Evolutionary conservation across 2,329 filamentous ascomycete genomes (phyloP), one percentile per base, ranked within the genome.

Genomic region (Sclerotinia minor): DNA sequence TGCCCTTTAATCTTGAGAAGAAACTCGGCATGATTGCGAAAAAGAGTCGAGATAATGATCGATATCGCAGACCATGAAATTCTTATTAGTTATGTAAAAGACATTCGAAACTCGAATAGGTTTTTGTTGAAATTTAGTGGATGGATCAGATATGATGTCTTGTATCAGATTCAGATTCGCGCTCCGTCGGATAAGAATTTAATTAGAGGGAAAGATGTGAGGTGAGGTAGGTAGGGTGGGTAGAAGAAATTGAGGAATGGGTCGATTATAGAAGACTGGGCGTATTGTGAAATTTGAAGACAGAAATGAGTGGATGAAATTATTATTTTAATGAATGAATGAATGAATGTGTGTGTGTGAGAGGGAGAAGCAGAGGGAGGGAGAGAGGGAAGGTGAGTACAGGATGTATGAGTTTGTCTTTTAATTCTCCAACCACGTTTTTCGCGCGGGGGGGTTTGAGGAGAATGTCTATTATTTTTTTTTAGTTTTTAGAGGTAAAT

Each of bases 1-100:
- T 93, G 81, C 86, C 85, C 83, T 92, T 92, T 79, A 76, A 71
- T 68, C 75, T 72, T 26, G 76, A 77, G 69, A 78, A 78, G 71
- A 78, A 76, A 63, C 74, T 72, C 67, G 73, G 69, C 75, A 76
- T 77, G 21, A 67, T 71, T 68, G 45, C 47, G 58, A 65, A 49
- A 26, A n/a, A 13, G 19, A 7, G 45, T 45, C 32, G 55, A 65
- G 55, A 19, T 13, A 44, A 5, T 64, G 15, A 35, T 65, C 21
- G 53, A 49, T 41, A 9, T 65, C 52, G 64, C 53, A 13, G 53
- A 65, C 50, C 38, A 59, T 47, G 44, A 59, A 59, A 59, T 59
- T 21, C 29, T 11, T n/a, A 7, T 38, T 5, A 26, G 24, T n/a
- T 44, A 53, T 47, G 41, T 45, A 15, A 21, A 61, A 38, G 35